phyloP scores from a whole-genome alignment of 164 flowering plant species.

The Amborella trichopoda region DNA sequence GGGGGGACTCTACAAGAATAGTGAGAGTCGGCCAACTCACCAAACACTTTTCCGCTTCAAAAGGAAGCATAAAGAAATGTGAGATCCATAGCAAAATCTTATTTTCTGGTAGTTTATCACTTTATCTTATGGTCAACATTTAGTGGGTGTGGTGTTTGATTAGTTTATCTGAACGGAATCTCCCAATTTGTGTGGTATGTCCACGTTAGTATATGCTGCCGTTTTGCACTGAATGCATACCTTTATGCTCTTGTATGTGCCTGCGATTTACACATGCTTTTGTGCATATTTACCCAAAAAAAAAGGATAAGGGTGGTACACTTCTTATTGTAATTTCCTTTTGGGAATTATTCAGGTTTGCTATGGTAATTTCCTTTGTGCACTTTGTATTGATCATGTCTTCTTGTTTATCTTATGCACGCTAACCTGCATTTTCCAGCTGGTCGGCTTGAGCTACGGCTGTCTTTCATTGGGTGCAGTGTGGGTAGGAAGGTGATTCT shows the following conservation, averaged over 20 bases:
- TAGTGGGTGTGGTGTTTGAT: no score
- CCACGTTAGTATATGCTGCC: no score
- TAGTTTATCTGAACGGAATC: no score
- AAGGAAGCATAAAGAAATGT: no score
- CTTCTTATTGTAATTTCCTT: not conserved
- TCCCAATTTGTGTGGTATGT: no score
- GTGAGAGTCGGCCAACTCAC: no score
- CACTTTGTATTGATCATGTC: not conserved
- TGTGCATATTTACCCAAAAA: not conserved
- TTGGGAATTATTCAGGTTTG: not conserved
- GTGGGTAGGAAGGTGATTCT: constrained; percentile 32
- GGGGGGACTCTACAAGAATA: no score
- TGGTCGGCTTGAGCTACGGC: constrained; percentile 48
- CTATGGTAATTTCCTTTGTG: not conserved
- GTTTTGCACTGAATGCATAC: no score
- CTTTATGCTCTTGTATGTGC: not conserved
- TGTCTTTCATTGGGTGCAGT: constrained; percentile 38
- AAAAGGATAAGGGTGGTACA: not conserved
- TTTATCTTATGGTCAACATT: no score
- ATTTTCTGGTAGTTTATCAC: no score
- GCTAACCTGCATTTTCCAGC: constrained; percentile 27
- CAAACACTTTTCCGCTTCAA: no score
- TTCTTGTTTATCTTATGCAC: not conserved
- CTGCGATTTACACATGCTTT: not conserved
- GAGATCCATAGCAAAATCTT: no score